phyloP scores from a whole-genome alignment of 2,329 filamentous ascomycete genomes.

The Harringtonia lauricola region DNA sequence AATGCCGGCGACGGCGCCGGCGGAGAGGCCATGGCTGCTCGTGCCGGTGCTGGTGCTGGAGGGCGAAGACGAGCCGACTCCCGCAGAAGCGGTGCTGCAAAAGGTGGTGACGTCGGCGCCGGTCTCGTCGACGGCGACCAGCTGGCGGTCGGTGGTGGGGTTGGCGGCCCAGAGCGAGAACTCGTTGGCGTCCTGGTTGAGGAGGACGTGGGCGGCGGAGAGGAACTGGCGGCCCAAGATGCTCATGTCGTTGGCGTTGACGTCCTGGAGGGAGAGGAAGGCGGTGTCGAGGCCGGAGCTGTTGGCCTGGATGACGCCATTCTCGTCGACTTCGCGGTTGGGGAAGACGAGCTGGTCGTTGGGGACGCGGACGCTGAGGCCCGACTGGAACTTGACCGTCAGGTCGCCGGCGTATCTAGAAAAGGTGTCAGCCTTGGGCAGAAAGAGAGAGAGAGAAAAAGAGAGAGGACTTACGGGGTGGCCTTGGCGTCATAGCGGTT shows the following conservation, averaged over 20 bases:
- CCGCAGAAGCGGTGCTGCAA: not conserved
- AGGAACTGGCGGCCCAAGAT: conserved; percentile 19
- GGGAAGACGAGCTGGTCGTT: conserved; percentile 21
- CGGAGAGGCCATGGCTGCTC: not conserved
- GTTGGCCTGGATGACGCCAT: conserved; percentile 8
- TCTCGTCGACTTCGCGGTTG: not conserved
- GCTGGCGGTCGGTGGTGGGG: not conserved
- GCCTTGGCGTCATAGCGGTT: conserved; percentile 7
- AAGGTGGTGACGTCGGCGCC: conserved; percentile 14
- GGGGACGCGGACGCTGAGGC: conserved; percentile 14
- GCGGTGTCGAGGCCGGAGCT: conserved; percentile 12
- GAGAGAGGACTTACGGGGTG: not conserved
- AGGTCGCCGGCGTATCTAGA: conserved; percentile 10
- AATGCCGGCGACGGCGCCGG: not conserved
- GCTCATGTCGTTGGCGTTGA: conserved; percentile 14
- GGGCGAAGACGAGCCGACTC: too few relatives aligned
- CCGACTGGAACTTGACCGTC: conserved; percentile 11
- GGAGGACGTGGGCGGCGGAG: conserved; percentile 18
- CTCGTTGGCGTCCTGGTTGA: conserved; percentile 16
- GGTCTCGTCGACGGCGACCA: conserved; percentile 8
- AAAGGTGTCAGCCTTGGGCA: not conserved
- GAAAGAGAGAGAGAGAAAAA: not conserved
- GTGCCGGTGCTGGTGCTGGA: not conserved
- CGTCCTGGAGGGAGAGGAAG: conserved; percentile 15
- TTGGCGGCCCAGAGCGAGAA: conserved; percentile 15